Base-by-base conservation (phyloP, 2,329 filamentous ascomycete genomes). In the Fusarium sp. region DNA sequence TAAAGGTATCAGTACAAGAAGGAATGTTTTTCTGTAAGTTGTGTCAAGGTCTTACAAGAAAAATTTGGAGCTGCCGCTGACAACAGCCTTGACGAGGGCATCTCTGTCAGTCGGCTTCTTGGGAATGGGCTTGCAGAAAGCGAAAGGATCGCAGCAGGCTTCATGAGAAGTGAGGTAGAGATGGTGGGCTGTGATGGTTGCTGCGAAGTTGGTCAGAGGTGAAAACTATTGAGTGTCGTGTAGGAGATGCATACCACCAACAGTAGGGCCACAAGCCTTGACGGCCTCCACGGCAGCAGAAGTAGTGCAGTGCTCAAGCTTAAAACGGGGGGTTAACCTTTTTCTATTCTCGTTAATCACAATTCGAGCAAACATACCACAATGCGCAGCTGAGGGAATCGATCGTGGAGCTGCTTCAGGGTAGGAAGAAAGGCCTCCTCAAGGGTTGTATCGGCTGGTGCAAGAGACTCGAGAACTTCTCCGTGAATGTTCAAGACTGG, bases 401-500 rank as follows among this genome's bases (percentile, higher is more conserved):
- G 83, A 21, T 85, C 79, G 74, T 97, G 92, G 3, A 98, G 85
- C 18, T 86, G 85, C 66, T 87, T 83, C 33, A 97, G 83, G 0
- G 90, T 95, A 0, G 94, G 94, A 11, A 98, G 83, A 80, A 98
- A 98, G 11, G 80, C 80, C 66, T 83, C 81, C 69, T 84, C 82
- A 5, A 83, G 74, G 2, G 82, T 82, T 31, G 77, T 67, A 23
- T 76, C 78, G n/a, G 82, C 82, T 3, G 84, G 84, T 1, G 89
- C 77, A 45, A 79, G 74, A 6, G 78, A 75, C 57, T 79, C 79
- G 4, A 79, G 90, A n/a, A 90, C 88, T 80, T 97, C 95, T 69
- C 94, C 95, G 77, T 98, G 94, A n/a, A 98, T 83, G 80, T 97
- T 97, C 40, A 96, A 85, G n/a, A 96, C 86, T 70, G 35, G 2